Evolutionary conservation across 768 basidiomycete genomes (phyloP), one percentile per base, ranked within the genome.

Genomic region (Harrya chromipes): DNA sequence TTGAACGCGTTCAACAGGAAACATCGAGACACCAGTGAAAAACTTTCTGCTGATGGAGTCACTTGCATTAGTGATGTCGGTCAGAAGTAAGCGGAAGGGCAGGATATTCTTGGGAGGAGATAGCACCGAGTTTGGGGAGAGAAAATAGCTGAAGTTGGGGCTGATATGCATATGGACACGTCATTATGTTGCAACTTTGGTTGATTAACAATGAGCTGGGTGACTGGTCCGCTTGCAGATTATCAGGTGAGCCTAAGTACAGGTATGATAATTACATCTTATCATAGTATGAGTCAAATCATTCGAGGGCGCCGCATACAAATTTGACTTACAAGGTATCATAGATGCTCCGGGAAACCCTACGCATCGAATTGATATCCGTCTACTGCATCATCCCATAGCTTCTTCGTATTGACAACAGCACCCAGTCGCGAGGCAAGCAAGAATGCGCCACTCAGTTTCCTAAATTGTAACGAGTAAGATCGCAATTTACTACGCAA

Each of bases 391-490:
- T 77, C 76, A 47, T 90, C 83, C 94, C 93, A 94, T 36, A 97
- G 65, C 20, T 61, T 70, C 62, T 74, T 78, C 46, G 90, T 86
- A 63, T 93, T 80, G 13, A 97, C 81, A 0, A 71, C 76, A 9
- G 90, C 90, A 23, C 76, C 77, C 20, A 98, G 70, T 45, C 87
- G 77, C 19, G 87, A 80, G 7, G 90, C 88, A 1, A 93, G 74
- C 53, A 93, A 68, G 66, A 92, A 91, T 5, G 85, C 81, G 0
- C 90, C 89, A 54, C 89, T 90, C 61, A 92, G 58, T 75, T 92
- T 93, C 61, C 89, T 60, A 23, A 31, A 40, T 16, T 9, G 4
- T 26, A 17, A 16, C 54, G 3, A 53, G 41, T 35, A 33, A 26
- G 34, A n/a, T 31, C 9, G 8, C 33, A 14, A 27, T 39, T 4